Conservation (phyloP, 306 rosid species). For the Castanopsis chinensis region DNA sequence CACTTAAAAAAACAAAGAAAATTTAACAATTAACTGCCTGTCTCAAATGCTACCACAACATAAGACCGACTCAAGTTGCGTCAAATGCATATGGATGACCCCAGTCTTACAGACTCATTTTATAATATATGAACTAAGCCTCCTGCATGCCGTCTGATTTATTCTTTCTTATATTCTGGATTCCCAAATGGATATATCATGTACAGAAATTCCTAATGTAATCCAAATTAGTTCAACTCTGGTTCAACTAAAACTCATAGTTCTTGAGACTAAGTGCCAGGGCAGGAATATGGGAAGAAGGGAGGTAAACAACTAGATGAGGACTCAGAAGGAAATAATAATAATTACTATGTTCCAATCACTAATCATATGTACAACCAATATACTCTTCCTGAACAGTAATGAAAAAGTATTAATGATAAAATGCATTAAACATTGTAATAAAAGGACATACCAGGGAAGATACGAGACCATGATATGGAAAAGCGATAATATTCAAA, state of each 20-base stretch:
- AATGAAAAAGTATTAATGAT: background rate
- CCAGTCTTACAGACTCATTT: background rate
- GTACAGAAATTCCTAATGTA: background rate
- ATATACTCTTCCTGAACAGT: background rate
- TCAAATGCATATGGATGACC: background rate
- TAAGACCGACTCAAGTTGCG: background rate
- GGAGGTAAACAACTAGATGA: background rate
- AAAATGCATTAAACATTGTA: slow-evolving; percentile 7
- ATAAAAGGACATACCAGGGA: slow-evolving; percentile 62
- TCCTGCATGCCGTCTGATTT: too few species aligned
- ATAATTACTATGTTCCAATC: background rate
- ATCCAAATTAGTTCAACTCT: background rate
- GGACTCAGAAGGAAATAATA: background rate
- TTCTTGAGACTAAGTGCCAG: background rate
- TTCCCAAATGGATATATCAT: background rate
- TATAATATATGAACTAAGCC: background rate
- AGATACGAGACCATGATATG: slow-evolving; percentile 92
- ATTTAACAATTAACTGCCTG: background rate
- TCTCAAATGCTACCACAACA: background rate
- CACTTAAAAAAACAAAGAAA: background rate
- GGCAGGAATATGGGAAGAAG: background rate
- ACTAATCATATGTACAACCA: background rate
- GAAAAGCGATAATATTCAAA: slow-evolving; percentile 86
- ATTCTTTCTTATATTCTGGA: background rate
- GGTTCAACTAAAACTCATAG: background rate